Evolutionary conservation across 345 rosid species (phyloP).

Genomic region (Acer campestre): DNA sequence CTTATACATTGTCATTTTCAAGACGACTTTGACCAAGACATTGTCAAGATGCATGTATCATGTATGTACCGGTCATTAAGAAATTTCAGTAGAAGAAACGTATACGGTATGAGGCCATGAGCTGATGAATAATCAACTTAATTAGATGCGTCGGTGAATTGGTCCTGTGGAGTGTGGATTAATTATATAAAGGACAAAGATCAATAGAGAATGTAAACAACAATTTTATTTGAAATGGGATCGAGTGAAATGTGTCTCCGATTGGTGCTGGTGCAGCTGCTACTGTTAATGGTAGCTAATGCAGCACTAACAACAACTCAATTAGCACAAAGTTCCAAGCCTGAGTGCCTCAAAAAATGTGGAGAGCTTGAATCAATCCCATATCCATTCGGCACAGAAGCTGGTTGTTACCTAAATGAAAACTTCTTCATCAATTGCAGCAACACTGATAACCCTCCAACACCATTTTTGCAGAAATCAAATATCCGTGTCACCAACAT

Average conservation of each 20-base stretch:
- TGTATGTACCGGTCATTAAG: too few relatives aligned
- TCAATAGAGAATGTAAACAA: too few relatives aligned
- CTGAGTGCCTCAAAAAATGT: slow-evolving; percentile 22
- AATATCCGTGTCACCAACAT: neutral
- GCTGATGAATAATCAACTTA: too few relatives aligned
- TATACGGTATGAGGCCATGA: too few relatives aligned
- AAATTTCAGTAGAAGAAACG: too few relatives aligned
- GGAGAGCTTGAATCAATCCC: slow-evolving; percentile 31
- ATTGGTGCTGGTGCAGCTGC: slow-evolving; percentile 9
- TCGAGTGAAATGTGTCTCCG: neutral
- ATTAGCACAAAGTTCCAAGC: neutral
- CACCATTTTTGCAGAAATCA: neutral
- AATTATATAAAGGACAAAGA: too few relatives aligned
- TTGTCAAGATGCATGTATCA: too few relatives aligned
- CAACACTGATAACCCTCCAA: neutral
- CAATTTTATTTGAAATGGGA: neutral
- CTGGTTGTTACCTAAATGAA: slow-evolving; percentile 27
- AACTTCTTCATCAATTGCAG: slow-evolving; percentile 29
- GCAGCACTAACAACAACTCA: neutral
- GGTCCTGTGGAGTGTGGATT: too few relatives aligned
- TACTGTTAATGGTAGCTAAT: slow-evolving; percentile 14
- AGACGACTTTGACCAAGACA: too few relatives aligned
- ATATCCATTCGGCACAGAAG: slow-evolving; percentile 39
- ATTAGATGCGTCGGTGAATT: too few relatives aligned
- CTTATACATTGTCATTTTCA: too few relatives aligned